A percentile compares a stretch with the other conserved stretches of the same genome.
Evolutionary conservation across 31 red algal genomes (phyloP).

Genomic region (Porphyra umbilicalis): DNA sequence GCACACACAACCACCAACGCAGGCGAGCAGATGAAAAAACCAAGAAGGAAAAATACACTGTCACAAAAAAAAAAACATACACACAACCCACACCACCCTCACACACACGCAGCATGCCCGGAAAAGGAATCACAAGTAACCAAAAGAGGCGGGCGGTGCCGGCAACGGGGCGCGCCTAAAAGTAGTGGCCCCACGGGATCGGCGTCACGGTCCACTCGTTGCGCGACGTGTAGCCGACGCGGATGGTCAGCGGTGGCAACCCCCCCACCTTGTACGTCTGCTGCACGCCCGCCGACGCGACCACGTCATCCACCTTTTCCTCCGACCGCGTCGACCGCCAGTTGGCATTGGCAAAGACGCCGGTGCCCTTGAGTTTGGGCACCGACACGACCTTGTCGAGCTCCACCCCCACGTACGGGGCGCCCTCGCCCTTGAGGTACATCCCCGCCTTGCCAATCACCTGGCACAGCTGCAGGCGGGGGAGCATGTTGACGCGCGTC

Average conservation of each 20-base stretch:
- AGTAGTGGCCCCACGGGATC: constrained; percentile 29
- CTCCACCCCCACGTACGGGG: constrained; percentile 41
- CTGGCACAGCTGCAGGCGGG: constrained; percentile 6
- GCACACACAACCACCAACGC: too few relatives aligned
- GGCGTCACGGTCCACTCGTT: constrained; percentile 12
- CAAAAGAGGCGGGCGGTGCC: too few relatives aligned
- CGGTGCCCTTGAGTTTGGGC: constrained; percentile 18
- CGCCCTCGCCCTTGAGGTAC: constrained; percentile 33
- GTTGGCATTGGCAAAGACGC: constrained; percentile 38
- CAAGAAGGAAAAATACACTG: neutral
- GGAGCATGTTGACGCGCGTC: constrained; percentile 18
- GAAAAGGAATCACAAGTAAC: neutral
- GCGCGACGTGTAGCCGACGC: neutral
- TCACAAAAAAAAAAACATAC: neutral
- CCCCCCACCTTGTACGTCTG: neutral
- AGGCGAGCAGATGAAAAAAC: neutral
- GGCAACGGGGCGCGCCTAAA: too few relatives aligned
- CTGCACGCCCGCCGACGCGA: neutral
- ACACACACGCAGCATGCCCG: neutral
- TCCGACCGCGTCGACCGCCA: constrained; percentile 5
- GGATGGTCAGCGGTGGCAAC: neutral
- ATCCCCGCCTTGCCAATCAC: constrained; percentile 54
- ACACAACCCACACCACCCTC: neutral
- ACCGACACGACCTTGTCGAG: constrained; percentile 38
- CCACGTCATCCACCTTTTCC: neutral